Conservation (phyloP, 257 asterid species). For the Gentiana macrophylla region DNA sequence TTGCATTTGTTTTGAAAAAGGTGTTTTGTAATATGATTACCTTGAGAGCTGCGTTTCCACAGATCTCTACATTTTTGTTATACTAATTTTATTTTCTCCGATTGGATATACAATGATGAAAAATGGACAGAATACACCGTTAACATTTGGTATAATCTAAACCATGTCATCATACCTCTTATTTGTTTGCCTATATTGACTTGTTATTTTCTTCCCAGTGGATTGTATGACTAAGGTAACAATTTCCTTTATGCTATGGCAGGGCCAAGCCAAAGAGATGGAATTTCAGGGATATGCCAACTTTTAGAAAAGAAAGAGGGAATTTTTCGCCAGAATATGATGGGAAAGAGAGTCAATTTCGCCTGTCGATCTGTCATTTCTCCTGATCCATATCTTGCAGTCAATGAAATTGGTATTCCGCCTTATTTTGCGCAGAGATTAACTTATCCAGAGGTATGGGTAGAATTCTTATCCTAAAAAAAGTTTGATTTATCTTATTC, state of each 20-base stretch:
- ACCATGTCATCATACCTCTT: background rate
- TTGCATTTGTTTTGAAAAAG: too few species aligned
- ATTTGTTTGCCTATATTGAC: slow-evolving; percentile 5
- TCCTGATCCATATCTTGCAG: slow-evolving; percentile 90
- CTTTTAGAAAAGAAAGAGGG: slow-evolving; percentile 91
- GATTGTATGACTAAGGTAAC: background rate
- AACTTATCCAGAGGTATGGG: slow-evolving; percentile 87
- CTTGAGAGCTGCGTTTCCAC: too few species aligned
- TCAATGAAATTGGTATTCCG: slow-evolving; percentile 96
- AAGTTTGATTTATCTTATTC: background rate
- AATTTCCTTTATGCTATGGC: slow-evolving; percentile 18
- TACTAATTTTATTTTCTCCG: too few species aligned
- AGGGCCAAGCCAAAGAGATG: slow-evolving; percentile 51
- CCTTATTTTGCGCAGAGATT: slow-evolving; percentile 84
- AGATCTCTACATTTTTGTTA: too few species aligned
- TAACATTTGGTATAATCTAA: too few species aligned
- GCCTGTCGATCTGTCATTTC: slow-evolving; percentile 98
- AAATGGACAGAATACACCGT: too few species aligned
- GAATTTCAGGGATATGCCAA: slow-evolving; percentile 65
- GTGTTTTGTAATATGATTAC: too few species aligned
- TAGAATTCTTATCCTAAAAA: background rate
- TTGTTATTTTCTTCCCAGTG: background rate
- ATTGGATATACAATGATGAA: too few species aligned
- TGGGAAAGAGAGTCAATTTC: slow-evolving; percentile 96
- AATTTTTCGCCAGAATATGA: slow-evolving; percentile 95